These are phyloP conservation scores for Aleurites moluccanus DNA, from an alignment of 441 rosid genomes.

Conservation along the genomic window DNA sequence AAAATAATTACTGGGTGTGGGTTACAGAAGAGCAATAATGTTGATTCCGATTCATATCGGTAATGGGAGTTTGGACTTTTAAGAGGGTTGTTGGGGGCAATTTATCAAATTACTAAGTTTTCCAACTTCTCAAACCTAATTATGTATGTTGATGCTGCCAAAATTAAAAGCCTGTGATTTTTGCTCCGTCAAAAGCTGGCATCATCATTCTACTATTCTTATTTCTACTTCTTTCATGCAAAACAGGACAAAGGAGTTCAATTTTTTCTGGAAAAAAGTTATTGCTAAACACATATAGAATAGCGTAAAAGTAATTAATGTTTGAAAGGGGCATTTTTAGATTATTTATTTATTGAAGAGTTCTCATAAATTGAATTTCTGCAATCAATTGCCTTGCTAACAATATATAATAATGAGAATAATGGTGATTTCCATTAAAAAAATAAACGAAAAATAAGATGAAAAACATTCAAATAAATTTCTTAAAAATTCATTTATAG, in stretches of 20 bases:
- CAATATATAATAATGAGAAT: too few relatives aligned
- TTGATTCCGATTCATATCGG: background rate
- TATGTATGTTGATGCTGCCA: background rate
- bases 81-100: conserved; percentile 28
- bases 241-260: background rate
- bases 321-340: too few relatives aligned
- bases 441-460: too few relatives aligned
- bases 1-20: conserved; percentile 19
- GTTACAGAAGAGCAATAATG: conserved; percentile 19
- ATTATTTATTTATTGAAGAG: too few relatives aligned
- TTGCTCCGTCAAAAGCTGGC: conserved; percentile 24
- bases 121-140: conserved; percentile 10
- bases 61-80: conserved; percentile 11
- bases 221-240: background rate
- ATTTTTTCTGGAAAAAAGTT: background rate
- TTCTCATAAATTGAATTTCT: too few relatives aligned
- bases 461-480: too few relatives aligned
- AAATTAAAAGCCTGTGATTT: conserved; percentile 19
- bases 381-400: too few relatives aligned
- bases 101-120: background rate
- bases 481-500: too few relatives aligned
- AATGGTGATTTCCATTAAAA: too few relatives aligned
- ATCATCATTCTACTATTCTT: conserved; percentile 11
- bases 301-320: too few relatives aligned
- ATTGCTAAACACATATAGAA: background rate